Evolutionary conservation across 306 rosid genomes (phyloP), one percentile per base, ranked within the genome.

Genomic region (Vigna trinervia): DNA sequence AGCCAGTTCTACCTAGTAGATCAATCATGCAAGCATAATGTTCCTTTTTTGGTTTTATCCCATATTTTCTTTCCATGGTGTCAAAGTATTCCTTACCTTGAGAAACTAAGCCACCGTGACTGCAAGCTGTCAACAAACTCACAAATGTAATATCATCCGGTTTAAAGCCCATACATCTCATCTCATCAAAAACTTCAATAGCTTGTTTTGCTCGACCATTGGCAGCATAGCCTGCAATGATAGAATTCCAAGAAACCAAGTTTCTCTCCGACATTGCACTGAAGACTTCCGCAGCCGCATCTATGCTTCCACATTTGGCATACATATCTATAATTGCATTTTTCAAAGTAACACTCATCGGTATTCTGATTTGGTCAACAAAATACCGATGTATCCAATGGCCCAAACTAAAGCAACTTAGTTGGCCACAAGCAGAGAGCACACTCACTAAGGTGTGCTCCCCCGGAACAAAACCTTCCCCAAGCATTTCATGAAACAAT

Each of bases 11-110:
- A 45, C 96, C 92, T 4, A 90, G 78, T 45, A 92, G 78, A 84
- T 92, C 96, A 51, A 92, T 78, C 93, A 90, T 71, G 73, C 96
- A 90, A 2, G 97, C 88, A 38, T 89, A 90, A 63, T 90, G 93
- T 76, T 82, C 94, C 77, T 72, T 84, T 71, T 71, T 85, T 47
- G 94, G 92, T 76, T 89, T 85, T 60, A 87, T 20, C 62, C 85
- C 90, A n/a, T 71, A 87, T 69, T 75, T 82, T 32, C 73, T 74
- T 30, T 65, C 81, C 90, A 92, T 89, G 69, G 87, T 80, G 69
- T 82, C 59, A 59, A 92, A 90, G 77, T 86, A 80, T 20, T 78
- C 86, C 67, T 39, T 74, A 60, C 97, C 94, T 79, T 84, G 53
- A 2, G 81, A 83, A 54, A 90, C 82, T 48, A 87, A 86, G 30